Percentiles rank a stretch among this genome's conserved stretches.
Conservation (phyloP, 768 basidiomycete genomes). For the Boletus pseudopeckii region DNA sequence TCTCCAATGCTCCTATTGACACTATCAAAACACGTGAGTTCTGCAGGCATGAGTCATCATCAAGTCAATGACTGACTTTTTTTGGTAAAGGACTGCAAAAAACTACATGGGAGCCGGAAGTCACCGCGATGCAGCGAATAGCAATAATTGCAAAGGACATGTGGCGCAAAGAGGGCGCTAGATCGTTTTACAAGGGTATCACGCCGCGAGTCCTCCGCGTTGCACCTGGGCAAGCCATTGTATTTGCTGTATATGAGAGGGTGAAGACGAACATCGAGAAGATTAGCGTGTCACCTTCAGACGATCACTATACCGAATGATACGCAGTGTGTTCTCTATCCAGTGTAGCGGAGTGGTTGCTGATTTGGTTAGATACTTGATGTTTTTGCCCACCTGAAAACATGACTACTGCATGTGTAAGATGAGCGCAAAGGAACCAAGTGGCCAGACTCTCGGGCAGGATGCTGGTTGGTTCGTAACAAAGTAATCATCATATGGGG, state of each 20-base stretch:
- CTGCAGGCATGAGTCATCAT: neutral
- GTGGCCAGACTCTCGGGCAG: neutral
- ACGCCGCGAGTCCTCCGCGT: slow-evolving; percentile 95
- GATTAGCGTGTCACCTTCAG: slow-evolving; percentile 50
- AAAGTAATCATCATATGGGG: neutral
- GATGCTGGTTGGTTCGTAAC: neutral
- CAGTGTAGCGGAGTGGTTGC: neutral
- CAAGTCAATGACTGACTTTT: neutral
- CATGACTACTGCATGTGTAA: too few species aligned
- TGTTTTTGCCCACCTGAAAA: neutral
- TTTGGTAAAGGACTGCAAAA: slow-evolving; percentile 72
- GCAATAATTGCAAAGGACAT: slow-evolving; percentile 81
- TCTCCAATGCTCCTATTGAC: slow-evolving; percentile 95
- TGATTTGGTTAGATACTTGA: neutral
- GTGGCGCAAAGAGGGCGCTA: slow-evolving; percentile 86
- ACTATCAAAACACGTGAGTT: slow-evolving; percentile 89
- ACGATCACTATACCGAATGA: slow-evolving; percentile 72
- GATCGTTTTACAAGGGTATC: slow-evolving; percentile 97
- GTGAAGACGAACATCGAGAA: slow-evolving; percentile 74
- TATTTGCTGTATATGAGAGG: slow-evolving; percentile 95
- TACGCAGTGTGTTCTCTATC: neutral
- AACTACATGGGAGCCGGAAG: slow-evolving; percentile 66
- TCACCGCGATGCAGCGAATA: slow-evolving; percentile 78
- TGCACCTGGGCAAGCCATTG: slow-evolving; percentile 95
- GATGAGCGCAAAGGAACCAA: too few species aligned